phyloP scores from a whole-genome alignment of 1,284 basidiomycete species.

The Irpex sp. region DNA sequence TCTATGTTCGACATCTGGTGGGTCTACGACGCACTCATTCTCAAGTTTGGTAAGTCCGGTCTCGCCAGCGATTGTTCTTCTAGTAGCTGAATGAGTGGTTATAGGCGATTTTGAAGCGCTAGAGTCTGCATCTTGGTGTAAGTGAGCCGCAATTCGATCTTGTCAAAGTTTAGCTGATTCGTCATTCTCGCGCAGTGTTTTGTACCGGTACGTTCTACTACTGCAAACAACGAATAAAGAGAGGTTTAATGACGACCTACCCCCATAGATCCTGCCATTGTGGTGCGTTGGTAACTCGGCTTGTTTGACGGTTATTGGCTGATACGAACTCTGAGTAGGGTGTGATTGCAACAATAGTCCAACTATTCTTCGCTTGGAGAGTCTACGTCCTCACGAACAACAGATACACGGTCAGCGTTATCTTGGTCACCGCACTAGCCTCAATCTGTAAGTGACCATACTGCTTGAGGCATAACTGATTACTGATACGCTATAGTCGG shows the following conservation, averaged over 20 bases:
- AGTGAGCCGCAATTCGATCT: constrained; percentile 2
- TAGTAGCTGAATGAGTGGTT: neutral
- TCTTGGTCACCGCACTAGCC: constrained; percentile 23
- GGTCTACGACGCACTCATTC: constrained; percentile 32
- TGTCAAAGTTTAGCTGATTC: neutral
- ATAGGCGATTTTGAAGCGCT: constrained; percentile 22
- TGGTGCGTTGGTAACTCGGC: constrained; percentile 8
- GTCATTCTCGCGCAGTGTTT: neutral
- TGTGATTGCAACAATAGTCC: constrained; percentile 37
- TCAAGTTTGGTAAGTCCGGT: constrained; percentile 31
- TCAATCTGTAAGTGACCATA: constrained; percentile 23
- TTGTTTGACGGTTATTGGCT: neutral
- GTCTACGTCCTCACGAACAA: constrained; percentile 34
- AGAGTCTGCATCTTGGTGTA: constrained; percentile 27
- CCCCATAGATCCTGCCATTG: constrained; percentile 28
- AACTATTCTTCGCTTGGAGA: constrained; percentile 41
- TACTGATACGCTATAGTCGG: constrained; percentile 21
- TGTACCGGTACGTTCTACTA: constrained; percentile 19
- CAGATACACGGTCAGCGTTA: constrained; percentile 22
- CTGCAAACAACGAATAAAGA: neutral
- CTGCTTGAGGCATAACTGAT: neutral
- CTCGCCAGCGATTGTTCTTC: neutral
- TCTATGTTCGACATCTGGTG: constrained; percentile 35
- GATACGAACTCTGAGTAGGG: constrained; percentile 22
- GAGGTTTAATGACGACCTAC: neutral